These are phyloP conservation scores for Penicillium frequentans DNA, from an alignment of 2,329 filamentous ascomycete species.

Conservation along the genomic window DNA sequence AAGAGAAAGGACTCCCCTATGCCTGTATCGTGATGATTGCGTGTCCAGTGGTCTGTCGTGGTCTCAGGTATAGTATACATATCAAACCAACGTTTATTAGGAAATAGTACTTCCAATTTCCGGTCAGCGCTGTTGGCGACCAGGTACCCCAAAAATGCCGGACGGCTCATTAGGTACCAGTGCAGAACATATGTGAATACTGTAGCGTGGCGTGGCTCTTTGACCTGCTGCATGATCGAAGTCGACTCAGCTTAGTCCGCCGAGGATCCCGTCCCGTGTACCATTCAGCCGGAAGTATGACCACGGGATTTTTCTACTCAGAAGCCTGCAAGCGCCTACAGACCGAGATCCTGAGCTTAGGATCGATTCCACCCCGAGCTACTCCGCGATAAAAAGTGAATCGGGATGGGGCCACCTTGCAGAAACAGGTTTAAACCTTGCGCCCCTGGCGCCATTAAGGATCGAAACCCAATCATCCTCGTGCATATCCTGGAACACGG, in stretches of 20 bases:
- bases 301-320: background rate
- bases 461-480: conserved; percentile 2
- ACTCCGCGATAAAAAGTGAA: background rate
- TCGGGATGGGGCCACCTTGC: background rate
- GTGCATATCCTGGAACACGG: conserved; percentile 20
- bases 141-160: background rate
- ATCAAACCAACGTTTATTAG: background rate
- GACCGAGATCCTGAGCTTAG: background rate
- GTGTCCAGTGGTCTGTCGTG: background rate
- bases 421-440: conserved; percentile 6
- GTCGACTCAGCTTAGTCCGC: background rate
- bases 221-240: background rate
- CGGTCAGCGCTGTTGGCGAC: background rate
- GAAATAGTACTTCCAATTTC: background rate
- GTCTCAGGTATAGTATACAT: background rate
- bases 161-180: background rate
- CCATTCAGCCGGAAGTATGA: background rate
- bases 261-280: background rate
- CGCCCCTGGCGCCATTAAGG: conserved; percentile 12
- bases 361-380: background rate
- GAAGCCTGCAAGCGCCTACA: background rate
- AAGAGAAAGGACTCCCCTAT: background rate
- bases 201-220: background rate
- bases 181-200: background rate
- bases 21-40: background rate